phyloP scores from a whole-genome alignment of 805 yeast genomes.

The Saturnispora galanensis region DNA sequence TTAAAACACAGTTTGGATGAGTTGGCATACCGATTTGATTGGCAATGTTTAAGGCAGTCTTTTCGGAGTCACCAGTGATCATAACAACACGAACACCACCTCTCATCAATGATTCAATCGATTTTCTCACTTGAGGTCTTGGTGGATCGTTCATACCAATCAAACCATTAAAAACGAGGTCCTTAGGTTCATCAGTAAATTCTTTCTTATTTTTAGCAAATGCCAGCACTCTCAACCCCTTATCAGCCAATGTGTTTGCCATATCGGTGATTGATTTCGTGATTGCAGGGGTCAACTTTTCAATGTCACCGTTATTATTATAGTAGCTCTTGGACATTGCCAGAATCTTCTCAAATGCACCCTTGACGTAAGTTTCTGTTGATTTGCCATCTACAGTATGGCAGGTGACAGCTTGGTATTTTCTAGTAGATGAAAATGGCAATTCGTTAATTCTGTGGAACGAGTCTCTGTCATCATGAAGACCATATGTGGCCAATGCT shows the following conservation, averaged over 20 bases:
- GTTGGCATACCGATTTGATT: conserved; percentile 79
- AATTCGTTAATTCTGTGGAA: conserved; percentile 57
- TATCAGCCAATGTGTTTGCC: conserved; percentile 59
- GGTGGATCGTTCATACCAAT: conserved; percentile 99
- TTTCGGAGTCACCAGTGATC: conserved; percentile 94
- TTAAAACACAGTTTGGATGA: conserved; percentile 59
- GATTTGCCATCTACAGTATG: conserved; percentile 50
- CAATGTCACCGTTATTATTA: conserved; percentile 48
- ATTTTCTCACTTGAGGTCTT: conserved; percentile 69
- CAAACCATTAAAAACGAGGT: conserved; percentile 71
- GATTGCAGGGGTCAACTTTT: conserved; percentile 45
- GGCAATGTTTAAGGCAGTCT: conserved; percentile 80
- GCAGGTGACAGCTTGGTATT: conserved; percentile 79
- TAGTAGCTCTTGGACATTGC: conserved; percentile 49
- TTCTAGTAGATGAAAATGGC: conserved; percentile 77
- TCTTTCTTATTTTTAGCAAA: conserved; percentile 49
- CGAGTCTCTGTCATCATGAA: conserved; percentile 59
- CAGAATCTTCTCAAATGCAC: conserved; percentile 76
- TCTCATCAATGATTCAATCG: conserved; percentile 65
- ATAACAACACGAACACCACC: conserved; percentile 97
- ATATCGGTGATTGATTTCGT: conserved; percentile 40
- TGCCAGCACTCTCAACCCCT: conserved; percentile 80
- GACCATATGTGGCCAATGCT: conserved; percentile 55
- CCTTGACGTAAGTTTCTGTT: conserved; percentile 64
- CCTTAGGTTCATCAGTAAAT: conserved; percentile 38